Conservation (phyloP, 345 rosid species). For the Cochlearia excelsa region DNA sequence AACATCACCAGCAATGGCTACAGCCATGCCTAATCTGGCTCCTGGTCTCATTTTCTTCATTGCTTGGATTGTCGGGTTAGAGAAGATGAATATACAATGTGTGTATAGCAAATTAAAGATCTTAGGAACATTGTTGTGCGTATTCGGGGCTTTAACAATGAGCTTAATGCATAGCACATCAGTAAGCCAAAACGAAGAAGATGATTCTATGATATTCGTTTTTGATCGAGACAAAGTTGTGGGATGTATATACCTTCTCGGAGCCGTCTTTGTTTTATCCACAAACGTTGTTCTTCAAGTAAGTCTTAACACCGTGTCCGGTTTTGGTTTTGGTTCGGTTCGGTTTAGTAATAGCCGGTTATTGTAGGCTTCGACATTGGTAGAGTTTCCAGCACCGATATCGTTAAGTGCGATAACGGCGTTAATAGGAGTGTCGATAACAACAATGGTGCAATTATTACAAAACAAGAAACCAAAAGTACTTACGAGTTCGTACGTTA, state of each 20-base stretch:
- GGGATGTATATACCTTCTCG: slow-evolving; percentile 74
- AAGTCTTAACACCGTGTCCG: neutral
- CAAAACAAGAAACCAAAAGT: slow-evolving; percentile 38
- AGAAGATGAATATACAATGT: slow-evolving; percentile 58
- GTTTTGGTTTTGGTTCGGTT: neutral
- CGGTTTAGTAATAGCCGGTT: slow-evolving; percentile 4
- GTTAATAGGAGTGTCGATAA: slow-evolving; percentile 60
- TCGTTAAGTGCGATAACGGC: slow-evolving; percentile 73
- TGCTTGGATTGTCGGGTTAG: slow-evolving; percentile 70
- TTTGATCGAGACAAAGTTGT: slow-evolving; percentile 59
- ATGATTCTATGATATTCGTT: neutral
- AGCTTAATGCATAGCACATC: slow-evolving; percentile 73
- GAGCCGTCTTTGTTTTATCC: slow-evolving; percentile 62
- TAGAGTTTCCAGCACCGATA: slow-evolving; percentile 85
- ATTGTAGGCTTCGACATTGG: slow-evolving; percentile 63
- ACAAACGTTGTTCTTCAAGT: slow-evolving; percentile 74
- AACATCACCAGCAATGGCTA: slow-evolving; percentile 91
- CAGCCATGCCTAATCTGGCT: slow-evolving; percentile 97
- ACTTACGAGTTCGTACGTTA: slow-evolving; percentile 42
- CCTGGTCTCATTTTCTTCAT: slow-evolving; percentile 84
- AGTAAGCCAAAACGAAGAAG: neutral
- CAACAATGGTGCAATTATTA: slow-evolving; percentile 46
- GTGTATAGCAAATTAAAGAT: slow-evolving; percentile 72
- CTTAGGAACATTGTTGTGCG: slow-evolving; percentile 72
- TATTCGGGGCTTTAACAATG: slow-evolving; percentile 70